Conservation (phyloP, 768 basidiomycete species). For the Trametes elegans region DNA sequence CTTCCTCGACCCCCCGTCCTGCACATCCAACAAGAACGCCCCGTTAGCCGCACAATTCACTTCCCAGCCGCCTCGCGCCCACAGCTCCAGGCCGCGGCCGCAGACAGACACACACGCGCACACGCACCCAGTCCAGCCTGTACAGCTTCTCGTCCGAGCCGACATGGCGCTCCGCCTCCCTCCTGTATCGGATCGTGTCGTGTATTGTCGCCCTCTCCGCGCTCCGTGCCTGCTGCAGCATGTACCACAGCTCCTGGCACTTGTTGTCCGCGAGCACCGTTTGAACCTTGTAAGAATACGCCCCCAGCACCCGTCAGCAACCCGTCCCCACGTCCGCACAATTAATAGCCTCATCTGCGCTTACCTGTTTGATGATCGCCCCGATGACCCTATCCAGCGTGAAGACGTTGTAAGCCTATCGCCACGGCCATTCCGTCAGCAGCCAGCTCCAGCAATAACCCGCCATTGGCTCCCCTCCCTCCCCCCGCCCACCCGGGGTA, state of each 20-base stretch:
- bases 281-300: conserved; percentile 60
- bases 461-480: too few relatives aligned
- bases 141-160: conserved; percentile 77
- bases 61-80: too few relatives aligned
- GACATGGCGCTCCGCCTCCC: conserved; percentile 75
- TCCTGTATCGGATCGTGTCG: conserved; percentile 73
- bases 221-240: conserved; percentile 65
- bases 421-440: conserved; percentile 20
- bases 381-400: conserved; percentile 92
- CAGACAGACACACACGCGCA: neutral
- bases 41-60: conserved; percentile 5
- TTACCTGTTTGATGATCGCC: conserved; percentile 88
- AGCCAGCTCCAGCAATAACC: conserved; percentile 22
- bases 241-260: conserved; percentile 80
- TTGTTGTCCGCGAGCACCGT: conserved; percentile 80
- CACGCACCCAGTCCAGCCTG: conserved; percentile 75
- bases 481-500: neutral
- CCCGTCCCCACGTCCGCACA: neutral
- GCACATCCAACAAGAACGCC: neutral
- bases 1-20: conserved; percentile 55
- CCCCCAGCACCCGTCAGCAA: conserved; percentile 5
- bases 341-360: conserved; percentile 20
- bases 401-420: conserved; percentile 85
- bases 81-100: too few relatives aligned
- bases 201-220: conserved; percentile 49